phyloP scores from a whole-genome alignment of 176 grass and related monocot species.

The Zizania latifolia region DNA sequence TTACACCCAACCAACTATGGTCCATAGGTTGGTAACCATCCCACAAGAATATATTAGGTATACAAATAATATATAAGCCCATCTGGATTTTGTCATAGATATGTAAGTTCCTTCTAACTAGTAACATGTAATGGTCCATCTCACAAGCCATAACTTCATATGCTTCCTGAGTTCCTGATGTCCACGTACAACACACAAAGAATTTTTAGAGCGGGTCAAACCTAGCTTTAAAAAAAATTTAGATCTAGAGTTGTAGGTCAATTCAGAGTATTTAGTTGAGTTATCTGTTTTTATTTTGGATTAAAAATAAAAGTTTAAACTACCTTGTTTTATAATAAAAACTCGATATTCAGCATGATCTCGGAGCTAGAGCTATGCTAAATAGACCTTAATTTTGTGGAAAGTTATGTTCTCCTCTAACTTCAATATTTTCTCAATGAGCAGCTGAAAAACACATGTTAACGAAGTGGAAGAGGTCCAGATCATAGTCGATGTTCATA shows the following conservation, averaged over 20 bases:
- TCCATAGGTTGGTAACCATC: conserved; percentile 63
- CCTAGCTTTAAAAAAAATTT: too few relatives aligned
- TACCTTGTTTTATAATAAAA: too few relatives aligned
- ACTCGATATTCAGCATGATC: too few relatives aligned
- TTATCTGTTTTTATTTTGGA: too few relatives aligned
- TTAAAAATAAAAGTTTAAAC: too few relatives aligned
- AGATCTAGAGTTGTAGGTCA: too few relatives aligned
- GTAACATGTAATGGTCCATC: conserved; percentile 43
- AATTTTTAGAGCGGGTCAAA: too few relatives aligned
- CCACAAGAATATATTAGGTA: conserved; percentile 62
- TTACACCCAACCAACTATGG: conserved; percentile 52
- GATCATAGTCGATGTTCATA: conserved; percentile 23
- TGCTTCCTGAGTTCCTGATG: conserved; percentile 23
- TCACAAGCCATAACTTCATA: conserved; percentile 36
- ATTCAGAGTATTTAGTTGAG: too few relatives aligned
- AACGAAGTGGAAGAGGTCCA: conserved; percentile 1
- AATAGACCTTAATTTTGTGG: neutral
- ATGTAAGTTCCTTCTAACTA: conserved; percentile 64
- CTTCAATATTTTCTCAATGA: neutral
- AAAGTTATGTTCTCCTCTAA: neutral
- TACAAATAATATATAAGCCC: conserved; percentile 29
- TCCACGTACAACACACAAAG: too few relatives aligned
- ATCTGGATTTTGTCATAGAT: conserved; percentile 43
- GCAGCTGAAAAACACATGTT: conserved; percentile 3
- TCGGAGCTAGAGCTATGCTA: too few relatives aligned